Conservation (phyloP, 2,329 filamentous ascomycete species). For the Fusarium xyrophilum region DNA sequence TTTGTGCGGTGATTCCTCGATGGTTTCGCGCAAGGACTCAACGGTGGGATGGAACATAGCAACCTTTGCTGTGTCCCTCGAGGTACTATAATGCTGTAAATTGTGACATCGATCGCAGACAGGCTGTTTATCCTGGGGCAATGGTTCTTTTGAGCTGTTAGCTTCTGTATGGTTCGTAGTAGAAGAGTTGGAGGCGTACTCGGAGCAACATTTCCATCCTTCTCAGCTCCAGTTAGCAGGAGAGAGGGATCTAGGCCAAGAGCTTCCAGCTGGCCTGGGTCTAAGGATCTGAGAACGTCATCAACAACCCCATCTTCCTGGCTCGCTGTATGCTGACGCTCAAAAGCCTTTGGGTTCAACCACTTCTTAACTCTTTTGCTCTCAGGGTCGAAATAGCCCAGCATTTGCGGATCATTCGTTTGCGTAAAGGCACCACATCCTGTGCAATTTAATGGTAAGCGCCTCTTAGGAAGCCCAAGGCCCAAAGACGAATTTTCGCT, state of each 20-base stretch:
- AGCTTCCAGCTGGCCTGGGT: slow-evolving; percentile 51
- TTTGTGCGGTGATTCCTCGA: slow-evolving; percentile 86
- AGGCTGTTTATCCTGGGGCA: slow-evolving; percentile 53
- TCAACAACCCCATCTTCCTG: slow-evolving; percentile 57
- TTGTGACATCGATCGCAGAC: slow-evolving; percentile 89
- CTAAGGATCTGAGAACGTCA: slow-evolving; percentile 53
- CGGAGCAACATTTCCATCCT: slow-evolving; percentile 27
- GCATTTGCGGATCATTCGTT: slow-evolving; percentile 55
- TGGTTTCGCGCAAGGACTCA: slow-evolving; percentile 80
- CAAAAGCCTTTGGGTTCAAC: slow-evolving; percentile 38
- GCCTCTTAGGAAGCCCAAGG: slow-evolving; percentile 17
- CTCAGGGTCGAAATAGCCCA: slow-evolving; percentile 63
- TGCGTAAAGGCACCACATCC: slow-evolving; percentile 72
- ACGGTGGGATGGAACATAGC: slow-evolving; percentile 83
- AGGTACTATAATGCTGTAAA: slow-evolving; percentile 76
- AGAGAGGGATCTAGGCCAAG: slow-evolving; percentile 55
- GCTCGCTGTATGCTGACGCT: slow-evolving; percentile 18
- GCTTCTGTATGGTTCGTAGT: background rate
- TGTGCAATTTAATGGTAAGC: slow-evolving; percentile 64
- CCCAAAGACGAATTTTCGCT: background rate
- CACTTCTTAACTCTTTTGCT: slow-evolving; percentile 61
- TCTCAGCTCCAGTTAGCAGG: slow-evolving; percentile 45
- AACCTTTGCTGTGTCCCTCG: slow-evolving; percentile 51
- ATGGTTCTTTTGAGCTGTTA: slow-evolving; percentile 27
- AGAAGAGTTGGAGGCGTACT: slow-evolving; percentile 10